These are phyloP conservation scores for Fusarium albidum DNA, from an alignment of 2,329 filamentous ascomycete genomes.

Conservation along the genomic window DNA sequence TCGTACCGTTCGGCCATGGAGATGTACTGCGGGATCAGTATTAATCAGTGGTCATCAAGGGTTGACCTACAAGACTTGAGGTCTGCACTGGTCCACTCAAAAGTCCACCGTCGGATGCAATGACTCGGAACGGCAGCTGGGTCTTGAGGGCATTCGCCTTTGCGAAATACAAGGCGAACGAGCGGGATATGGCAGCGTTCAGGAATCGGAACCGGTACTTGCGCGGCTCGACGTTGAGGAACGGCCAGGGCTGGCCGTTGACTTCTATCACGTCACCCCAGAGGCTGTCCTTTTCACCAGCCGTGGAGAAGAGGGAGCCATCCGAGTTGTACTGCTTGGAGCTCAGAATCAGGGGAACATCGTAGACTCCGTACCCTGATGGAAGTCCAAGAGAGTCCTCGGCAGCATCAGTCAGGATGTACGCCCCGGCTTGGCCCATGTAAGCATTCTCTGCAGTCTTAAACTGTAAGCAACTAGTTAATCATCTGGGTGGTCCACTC, in stretches of 20 bases:
- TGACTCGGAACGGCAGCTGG: conserved; percentile 57
- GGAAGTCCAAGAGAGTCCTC: conserved; percentile 60
- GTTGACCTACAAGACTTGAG: conserved; percentile 43
- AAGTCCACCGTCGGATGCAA: conserved; percentile 63
- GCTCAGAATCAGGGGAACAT: conserved; percentile 59
- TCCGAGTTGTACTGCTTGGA: conserved; percentile 61
- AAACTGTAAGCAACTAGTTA: neutral
- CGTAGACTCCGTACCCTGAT: conserved; percentile 57
- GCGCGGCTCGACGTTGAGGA: conserved; percentile 63
- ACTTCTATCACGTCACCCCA: conserved; percentile 67
- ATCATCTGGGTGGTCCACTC: too few relatives aligned
- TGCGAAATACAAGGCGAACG: conserved; percentile 58
- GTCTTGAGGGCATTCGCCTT: conserved; percentile 39
- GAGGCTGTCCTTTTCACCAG: conserved; percentile 54
- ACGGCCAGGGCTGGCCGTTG: conserved; percentile 68
- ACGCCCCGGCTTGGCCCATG: conserved; percentile 64
- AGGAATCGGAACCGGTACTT: conserved; percentile 67
- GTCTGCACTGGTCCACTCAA: conserved; percentile 54
- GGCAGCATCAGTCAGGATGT: conserved; percentile 59
- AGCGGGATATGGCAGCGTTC: conserved; percentile 57
- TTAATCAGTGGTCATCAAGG: neutral
- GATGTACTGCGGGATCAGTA: conserved; percentile 42
- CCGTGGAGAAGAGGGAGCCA: conserved; percentile 57
- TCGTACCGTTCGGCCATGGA: conserved; percentile 67
- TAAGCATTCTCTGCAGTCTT: conserved; percentile 63